These are phyloP conservation scores for Coffea humblotiana DNA, from an alignment of 305 asterid species.

Conservation along the genomic window DNA sequence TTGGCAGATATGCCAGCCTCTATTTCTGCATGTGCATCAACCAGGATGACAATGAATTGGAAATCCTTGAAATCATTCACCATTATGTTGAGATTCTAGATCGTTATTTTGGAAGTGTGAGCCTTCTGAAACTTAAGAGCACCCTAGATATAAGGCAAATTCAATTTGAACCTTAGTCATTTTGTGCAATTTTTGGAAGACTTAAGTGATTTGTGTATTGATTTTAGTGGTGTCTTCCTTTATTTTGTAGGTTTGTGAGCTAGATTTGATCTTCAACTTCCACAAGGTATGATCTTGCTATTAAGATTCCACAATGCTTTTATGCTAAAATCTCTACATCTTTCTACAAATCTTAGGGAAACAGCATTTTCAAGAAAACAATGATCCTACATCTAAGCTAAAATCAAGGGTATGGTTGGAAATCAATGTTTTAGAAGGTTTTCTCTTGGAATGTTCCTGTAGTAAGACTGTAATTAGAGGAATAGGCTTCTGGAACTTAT, in stretches of 20 bases:
- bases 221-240: constrained; percentile 21
- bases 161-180: no score
- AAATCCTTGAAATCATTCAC: constrained; percentile 87
- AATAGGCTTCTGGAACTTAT: not conserved
- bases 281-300: constrained; percentile 63
- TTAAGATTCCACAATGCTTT: not conserved
- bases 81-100: constrained; percentile 92
- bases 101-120: constrained; percentile 98
- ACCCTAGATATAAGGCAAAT: not conserved
- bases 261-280: constrained; percentile 90
- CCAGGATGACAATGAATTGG: constrained; percentile 92
- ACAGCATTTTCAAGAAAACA: not conserved
- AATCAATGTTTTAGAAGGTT: not conserved
- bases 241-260: constrained; percentile 74
- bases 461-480: not conserved
- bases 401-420: not conserved
- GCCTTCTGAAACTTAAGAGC: constrained; percentile 32
- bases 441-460: not conserved
- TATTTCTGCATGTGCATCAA: constrained; percentile 96
- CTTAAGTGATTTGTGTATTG: not conserved
- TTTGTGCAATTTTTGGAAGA: no score
- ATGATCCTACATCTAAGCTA: not conserved
- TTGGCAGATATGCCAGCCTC: constrained; percentile 85
- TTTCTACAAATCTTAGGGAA: not conserved
- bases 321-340: constrained; percentile 9